These are phyloP conservation scores for Hyaloscypha bicolor DNA, from an alignment of 495 filamentous ascomycete species.

Conservation along the genomic window DNA sequence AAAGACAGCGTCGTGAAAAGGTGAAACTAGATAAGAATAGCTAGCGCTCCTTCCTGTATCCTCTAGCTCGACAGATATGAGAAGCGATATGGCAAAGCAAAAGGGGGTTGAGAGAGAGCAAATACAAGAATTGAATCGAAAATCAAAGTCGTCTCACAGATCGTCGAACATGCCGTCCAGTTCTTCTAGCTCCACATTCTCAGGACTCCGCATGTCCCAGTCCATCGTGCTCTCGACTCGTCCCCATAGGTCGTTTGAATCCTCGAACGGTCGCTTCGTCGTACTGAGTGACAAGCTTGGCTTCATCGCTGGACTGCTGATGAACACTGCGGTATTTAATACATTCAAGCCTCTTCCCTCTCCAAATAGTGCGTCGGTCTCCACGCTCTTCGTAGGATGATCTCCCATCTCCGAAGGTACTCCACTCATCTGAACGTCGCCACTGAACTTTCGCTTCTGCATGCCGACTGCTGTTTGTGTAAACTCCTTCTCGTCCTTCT, in stretches of 20 bases:
- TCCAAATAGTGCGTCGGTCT: slow-evolving; percentile 56
- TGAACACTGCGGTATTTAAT: slow-evolving; percentile 25
- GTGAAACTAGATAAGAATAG: slow-evolving; percentile 8
- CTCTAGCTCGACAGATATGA: not conserved
- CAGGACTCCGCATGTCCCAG: slow-evolving; percentile 77
- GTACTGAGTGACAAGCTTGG: slow-evolving; percentile 36
- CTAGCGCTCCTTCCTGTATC: slow-evolving; percentile 1
- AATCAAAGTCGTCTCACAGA: slow-evolving; percentile 44
- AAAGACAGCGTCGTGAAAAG: slow-evolving; percentile 13
- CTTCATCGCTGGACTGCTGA: slow-evolving; percentile 44
- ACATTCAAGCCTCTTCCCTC: slow-evolving; percentile 39
- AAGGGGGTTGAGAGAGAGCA: slow-evolving; percentile 12
- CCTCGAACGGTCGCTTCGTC: slow-evolving; percentile 43
- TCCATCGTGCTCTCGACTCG: slow-evolving; percentile 56
- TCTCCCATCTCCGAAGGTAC: slow-evolving; percentile 45
- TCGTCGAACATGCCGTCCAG: slow-evolving; percentile 83
- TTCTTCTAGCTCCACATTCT: slow-evolving; percentile 89
- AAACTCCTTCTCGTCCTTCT: slow-evolving; percentile 96
- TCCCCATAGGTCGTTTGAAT: slow-evolving; percentile 49
- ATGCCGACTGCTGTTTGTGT: slow-evolving; percentile 89
- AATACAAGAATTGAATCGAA: slow-evolving; percentile 19
- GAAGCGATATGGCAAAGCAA: slow-evolving; percentile 10
- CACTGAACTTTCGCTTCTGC: slow-evolving; percentile 70
- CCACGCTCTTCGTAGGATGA: slow-evolving; percentile 49
- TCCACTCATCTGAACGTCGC: slow-evolving; percentile 39